Base-by-base conservation (phyloP, 257 asterid genomes). In the Solanum chaucha region DNA sequence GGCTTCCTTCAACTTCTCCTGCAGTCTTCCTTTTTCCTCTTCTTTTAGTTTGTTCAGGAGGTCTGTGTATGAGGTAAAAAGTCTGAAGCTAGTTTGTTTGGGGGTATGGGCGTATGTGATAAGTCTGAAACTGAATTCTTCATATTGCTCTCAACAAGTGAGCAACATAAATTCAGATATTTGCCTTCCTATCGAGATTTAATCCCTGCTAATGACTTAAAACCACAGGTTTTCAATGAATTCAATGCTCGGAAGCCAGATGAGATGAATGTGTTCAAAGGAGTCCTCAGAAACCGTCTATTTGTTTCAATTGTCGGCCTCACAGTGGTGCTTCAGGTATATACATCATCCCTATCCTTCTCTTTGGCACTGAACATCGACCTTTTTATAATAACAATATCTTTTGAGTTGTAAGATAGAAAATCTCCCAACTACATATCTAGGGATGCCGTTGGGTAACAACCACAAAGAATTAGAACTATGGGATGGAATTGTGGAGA, bases 221-320 rank as follows among this genome's bases (percentile, higher is more conserved):
- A 77, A 46, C 81, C 72, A 28, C 91, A 97, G 99, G 77, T 94
- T n/a, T 97, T 97, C 87, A 97, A 97, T 87, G 98, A 93, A 87
- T 94, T 97, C 51, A 97, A 97, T 91, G 97, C 98, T 87, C 95
- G 99, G 65, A 95, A 97, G 87, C 98, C 99, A 2, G 98, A 97
- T 78, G 94, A 97, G 92, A 87, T 94, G 10, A 97, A 97, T 90
- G 95, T 94, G 17, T 97, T 93, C 89, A 88, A 87, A 87, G 98
- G 98, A 71, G 98, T 97, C 40, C 91, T 94, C 67, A 94, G 64
- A 77, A 97, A 95, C 92, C 92, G 55, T 89, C 98, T 97, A 72
- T 97, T 97, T 88, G 90, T 95, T 93, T 94, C 93, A 17, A 95
- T 95, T 71, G 68, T 97, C 51, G 92, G 92, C 44, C n/a, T 97